Evolutionary conservation across 805 yeast species (phyloP), one percentile per base, ranked within the genome.

Genomic region (Cyberlindnera americana): DNA sequence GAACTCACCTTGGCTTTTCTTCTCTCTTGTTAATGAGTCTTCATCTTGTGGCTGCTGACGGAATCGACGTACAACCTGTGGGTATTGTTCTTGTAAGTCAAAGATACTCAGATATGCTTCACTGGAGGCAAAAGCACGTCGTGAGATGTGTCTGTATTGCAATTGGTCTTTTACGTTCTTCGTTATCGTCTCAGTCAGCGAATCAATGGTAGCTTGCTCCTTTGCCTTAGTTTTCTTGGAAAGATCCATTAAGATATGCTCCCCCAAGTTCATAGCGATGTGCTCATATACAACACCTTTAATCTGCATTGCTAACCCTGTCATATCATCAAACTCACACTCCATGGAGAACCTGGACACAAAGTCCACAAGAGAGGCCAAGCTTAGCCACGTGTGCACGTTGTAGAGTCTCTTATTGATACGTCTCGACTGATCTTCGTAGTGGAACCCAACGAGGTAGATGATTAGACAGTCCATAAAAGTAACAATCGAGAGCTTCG

Each of bases 371-470:
- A 54, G 33, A 0, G 43, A 22, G 1, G 41, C 21, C 12, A 53
- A 27, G 28, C 54, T 48, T 8, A 40, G 23, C 59, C 59, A 54
- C 14, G 48, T 35, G 15, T 37, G 27, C 13, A 44, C 44, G 6
- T 38, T 24, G 19, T 32, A 47, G 2, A 43, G 22, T 19, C 47
- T 53, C n/a, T 38, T 46, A 5, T 25, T 6, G 3, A 45, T 13
- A 12, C 40, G 29, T 30, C 54, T 44, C 1, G 46, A 32, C n/a
- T 38, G 33, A 22, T 56, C 59, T 13, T 53, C 53, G 23, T 41
- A 44, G 30, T 47, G 41, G 33, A 51, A 54, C 2, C 48, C 59
- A 15, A 48, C 41, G 3, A 54, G 43, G 33, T 44, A 53, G 5
- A 50, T 36, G 6, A 47, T 37, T 17, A 56, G 43, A 11, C 49